These are phyloP conservation scores for Aspergillus persii DNA, from an alignment of 2,329 filamentous ascomycete genomes.

Conservation along the genomic window DNA sequence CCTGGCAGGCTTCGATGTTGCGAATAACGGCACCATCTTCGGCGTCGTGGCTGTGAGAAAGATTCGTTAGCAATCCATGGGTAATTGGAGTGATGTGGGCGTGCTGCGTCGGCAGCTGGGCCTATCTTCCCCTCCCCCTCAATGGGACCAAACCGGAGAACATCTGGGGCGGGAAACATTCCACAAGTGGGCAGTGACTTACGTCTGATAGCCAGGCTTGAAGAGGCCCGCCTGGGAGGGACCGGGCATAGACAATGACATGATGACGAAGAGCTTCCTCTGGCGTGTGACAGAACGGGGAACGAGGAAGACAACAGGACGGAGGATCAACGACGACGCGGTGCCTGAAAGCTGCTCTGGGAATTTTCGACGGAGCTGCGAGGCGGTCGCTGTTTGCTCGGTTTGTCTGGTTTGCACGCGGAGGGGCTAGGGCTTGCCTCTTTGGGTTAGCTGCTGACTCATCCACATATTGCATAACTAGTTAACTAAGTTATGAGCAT, in stretches of 20 bases:
- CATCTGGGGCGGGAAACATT: constrained; percentile 10
- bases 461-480: neutral
- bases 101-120: neutral
- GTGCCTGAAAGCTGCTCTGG: constrained; percentile 27
- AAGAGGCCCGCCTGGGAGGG: constrained; percentile 92
- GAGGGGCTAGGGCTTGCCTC: constrained; percentile 26
- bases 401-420: constrained; percentile 41
- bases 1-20: constrained; percentile 97
- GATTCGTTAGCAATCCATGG: constrained; percentile 10
- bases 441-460: neutral
- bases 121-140: neutral
- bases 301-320: constrained; percentile 8
- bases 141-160: neutral
- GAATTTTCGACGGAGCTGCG: constrained; percentile 39
- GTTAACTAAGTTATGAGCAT: neutral
- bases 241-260: constrained; percentile 95
- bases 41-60: constrained; percentile 76
- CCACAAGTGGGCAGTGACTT: constrained; percentile 38
- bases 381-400: constrained; percentile 23
- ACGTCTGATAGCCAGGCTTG: constrained; percentile 97
- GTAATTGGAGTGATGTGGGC: neutral
- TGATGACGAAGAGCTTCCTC: constrained; percentile 45
- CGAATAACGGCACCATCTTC: constrained; percentile 98
- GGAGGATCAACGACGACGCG: constrained; percentile 13
- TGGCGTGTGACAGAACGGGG: constrained; percentile 8